These are phyloP conservation scores for Fusarium pseudonygamai DNA, from an alignment of 2,329 filamentous ascomycete species.

Conservation along the genomic window DNA sequence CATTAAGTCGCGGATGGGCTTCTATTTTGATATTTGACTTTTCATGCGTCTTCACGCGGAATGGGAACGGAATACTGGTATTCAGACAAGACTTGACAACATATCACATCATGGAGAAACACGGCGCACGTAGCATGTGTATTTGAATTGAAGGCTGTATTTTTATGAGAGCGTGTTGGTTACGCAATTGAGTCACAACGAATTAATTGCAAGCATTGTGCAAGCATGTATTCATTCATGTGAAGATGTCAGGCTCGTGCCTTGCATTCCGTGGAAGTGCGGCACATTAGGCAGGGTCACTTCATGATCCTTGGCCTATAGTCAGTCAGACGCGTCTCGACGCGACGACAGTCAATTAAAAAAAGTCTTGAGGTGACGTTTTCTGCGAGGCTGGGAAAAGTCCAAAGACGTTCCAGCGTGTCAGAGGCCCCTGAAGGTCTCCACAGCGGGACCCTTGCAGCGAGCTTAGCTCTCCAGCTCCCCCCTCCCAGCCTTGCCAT, in stretches of 20 bases:
- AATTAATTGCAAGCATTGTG: not conserved
- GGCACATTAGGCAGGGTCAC: not conserved
- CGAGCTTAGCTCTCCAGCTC: conserved; percentile 31
- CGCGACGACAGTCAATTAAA: conserved; percentile 7
- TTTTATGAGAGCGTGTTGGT: not conserved
- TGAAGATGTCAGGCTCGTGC: not conserved
- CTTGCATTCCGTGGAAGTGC: conserved; percentile 4
- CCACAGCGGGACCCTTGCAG: conserved; percentile 28
- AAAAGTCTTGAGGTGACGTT: conserved; percentile 24
- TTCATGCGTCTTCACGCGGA: not conserved
- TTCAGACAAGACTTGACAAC: not conserved
- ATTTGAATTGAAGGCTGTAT: not conserved
- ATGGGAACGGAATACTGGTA: not conserved
- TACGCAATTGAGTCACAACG: not conserved
- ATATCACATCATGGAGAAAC: not conserved
- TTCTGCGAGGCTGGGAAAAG: conserved; percentile 36
- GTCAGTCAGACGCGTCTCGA: conserved; percentile 17
- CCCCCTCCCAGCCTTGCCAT: conserved; percentile 50
- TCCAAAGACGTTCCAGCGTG: conserved; percentile 14
- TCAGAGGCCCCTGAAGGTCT: conserved; percentile 25
- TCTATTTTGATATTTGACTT: conserved; percentile 7
- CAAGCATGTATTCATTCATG: not conserved
- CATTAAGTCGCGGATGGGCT: not conserved
- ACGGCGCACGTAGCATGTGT: not conserved
- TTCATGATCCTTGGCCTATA: not conserved